Conservation (phyloP, 2,329 filamentous ascomycete genomes). For the Microdochium nivale region DNA sequence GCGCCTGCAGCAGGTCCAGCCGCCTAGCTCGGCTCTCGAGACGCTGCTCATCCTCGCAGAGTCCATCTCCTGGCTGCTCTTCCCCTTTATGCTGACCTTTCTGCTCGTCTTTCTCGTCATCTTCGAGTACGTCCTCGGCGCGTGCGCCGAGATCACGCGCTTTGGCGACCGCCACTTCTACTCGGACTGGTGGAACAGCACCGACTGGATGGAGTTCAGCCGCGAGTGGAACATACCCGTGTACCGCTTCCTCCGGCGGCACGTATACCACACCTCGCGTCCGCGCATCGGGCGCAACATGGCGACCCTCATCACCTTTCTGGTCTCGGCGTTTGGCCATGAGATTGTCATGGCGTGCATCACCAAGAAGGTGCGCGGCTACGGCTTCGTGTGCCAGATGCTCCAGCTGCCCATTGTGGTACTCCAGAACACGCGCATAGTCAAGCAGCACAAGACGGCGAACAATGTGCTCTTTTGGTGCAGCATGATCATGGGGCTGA, state of each 20-base stretch:
- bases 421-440: conserved; percentile 71
- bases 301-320: conserved; percentile 84
- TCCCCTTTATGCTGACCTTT: conserved; percentile 96
- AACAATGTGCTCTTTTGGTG: conserved; percentile 91
- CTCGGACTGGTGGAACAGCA: conserved; percentile 66
- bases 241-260: conserved; percentile 87
- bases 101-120: conserved; percentile 95
- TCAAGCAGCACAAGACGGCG: conserved; percentile 65
- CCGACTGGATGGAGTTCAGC: conserved; percentile 91
- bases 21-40: conserved; percentile 44
- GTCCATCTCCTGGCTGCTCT: conserved; percentile 83
- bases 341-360: conserved; percentile 98
- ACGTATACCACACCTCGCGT: conserved; percentile 82
- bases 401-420: conserved; percentile 91
- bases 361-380: conserved; percentile 90
- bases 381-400: conserved; percentile 94
- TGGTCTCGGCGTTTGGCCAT: conserved; percentile 82
- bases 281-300: conserved; percentile 66
- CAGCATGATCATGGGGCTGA: conserved; percentile 81
- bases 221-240: conserved; percentile 98
- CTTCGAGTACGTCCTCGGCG: conserved; percentile 92
- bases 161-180: conserved; percentile 96
- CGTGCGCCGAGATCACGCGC: conserved; percentile 86
- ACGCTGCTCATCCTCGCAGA: conserved; percentile 74
- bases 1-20: conserved; percentile 35